Base-by-base conservation (phyloP, 2,329 filamentous ascomycete genomes). In the Diaporthe sp. region DNA sequence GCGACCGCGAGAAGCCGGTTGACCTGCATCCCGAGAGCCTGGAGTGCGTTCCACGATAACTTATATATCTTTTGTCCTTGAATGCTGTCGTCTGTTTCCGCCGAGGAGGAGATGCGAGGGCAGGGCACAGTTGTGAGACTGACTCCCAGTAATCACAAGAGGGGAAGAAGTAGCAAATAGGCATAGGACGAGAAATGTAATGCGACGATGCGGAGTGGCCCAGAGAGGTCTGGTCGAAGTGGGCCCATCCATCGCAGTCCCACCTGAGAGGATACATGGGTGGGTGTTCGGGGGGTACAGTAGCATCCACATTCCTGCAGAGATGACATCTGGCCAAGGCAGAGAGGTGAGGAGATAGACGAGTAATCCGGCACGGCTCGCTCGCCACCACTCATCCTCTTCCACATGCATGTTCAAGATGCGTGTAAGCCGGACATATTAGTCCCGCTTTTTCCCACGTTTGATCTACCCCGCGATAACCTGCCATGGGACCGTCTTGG, bases 231-330 rank as follows among this genome's bases (percentile, higher is more conserved):
- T 33, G 25, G 40, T 33, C 60, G 17, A 30, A 22, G 60, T 64
- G 60, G 60, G 47, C 9, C 40, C 60, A 64, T 64, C 40, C 60
- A 64, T 47, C 25, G 17, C 22, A 33, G 38, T 64, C 25, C 58
- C 58, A 42, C 38, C 58, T 28, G 12, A 10, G 58, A 61, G 38
- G 15, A 42, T 9, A 42, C 15, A 10, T 42, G n/a, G 33, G 19
- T 40, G 33, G 9, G 35, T 38, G 35, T 40, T 54, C 25, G 25
- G 15, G 2, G 45, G 58, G n/a, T 45, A 25, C 40, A 45, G 58
- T 22, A 42, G 60, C 60, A 47, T 47, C 60, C 60, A 64, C 38
- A 28, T 25, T 12, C 58, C 58, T 33, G 58, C 58, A 45, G 22
- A 42, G 5, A 42, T 60, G 35, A n/a, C 17, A 19, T n/a, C 6